Percentiles rank a stretch among this genome's conserved stretches.
These are phyloP conservation scores for Fusarium siculi DNA, from an alignment of 2,329 filamentous ascomycete species.

Conservation along the genomic window DNA sequence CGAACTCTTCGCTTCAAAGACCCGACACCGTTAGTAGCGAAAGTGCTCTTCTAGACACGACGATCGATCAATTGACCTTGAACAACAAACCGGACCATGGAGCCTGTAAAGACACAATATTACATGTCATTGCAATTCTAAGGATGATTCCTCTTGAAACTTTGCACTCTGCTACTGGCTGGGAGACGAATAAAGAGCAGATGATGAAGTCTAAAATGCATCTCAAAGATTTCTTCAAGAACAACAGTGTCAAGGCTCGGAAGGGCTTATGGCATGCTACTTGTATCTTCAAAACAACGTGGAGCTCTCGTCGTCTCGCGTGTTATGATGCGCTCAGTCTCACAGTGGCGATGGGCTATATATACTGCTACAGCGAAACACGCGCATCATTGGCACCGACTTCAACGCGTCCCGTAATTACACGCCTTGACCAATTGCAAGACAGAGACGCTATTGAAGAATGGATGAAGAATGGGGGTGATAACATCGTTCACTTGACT, in stretches of 20 bases:
- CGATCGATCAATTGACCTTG: fast-evolving
- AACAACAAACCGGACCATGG: fast-evolving
- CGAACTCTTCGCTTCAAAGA: too few relatives aligned
- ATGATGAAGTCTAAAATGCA: neutral
- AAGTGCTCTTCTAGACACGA: neutral
- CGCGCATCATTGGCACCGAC: fast-evolving
- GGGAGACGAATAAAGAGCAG: neutral
- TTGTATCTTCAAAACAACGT: neutral
- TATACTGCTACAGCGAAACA: neutral
- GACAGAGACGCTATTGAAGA: fast-evolving
- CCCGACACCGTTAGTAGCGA: fast-evolving
- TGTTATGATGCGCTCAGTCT: neutral
- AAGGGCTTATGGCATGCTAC: neutral
- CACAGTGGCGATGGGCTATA: neutral
- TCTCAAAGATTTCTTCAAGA: fast-evolving
- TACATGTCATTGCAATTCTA: neutral
- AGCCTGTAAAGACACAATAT: fast-evolving
- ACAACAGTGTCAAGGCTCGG: fast-evolving
- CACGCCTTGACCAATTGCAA: neutral
- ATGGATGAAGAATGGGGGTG: neutral
- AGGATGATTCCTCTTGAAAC: neutral
- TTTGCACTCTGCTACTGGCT: neutral
- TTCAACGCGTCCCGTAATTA: fast-evolving
- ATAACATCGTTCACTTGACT: neutral
- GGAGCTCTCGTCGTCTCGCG: neutral